Evolutionary conservation across 2,329 filamentous ascomycete species (phyloP).

Genomic region (Paraconiothyrium sp.): DNA sequence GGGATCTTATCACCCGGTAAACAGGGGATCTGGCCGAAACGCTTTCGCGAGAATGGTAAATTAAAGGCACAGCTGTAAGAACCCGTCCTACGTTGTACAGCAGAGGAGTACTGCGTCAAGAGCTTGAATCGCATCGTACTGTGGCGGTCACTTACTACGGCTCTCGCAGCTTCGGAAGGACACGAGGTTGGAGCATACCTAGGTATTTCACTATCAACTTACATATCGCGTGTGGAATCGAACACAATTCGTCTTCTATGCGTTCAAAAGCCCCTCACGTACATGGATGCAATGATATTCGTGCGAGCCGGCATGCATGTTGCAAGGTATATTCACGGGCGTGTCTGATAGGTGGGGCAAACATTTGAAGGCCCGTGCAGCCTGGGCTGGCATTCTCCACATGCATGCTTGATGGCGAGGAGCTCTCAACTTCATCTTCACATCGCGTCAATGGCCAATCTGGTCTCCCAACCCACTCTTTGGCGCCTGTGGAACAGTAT

Average conservation of each 20-base stretch:
- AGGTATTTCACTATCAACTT: background rate
- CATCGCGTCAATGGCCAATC: background rate
- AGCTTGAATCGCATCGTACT: background rate
- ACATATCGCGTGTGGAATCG: background rate
- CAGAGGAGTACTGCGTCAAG: background rate
- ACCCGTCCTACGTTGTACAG: background rate
- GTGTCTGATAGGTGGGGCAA: background rate
- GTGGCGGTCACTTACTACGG: background rate
- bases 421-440: constrained; percentile 3
- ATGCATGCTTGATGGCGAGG: background rate
- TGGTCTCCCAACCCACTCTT: background rate
- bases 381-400: no score
- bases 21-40: constrained; percentile 43
- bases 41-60: constrained; percentile 33
- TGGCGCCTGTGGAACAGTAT: constrained; percentile 1
- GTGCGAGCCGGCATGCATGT: background rate
- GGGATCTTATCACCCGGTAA: constrained; percentile 44
- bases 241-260: background rate
- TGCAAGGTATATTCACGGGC: background rate
- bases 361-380: background rate
- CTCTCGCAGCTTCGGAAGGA: background rate
- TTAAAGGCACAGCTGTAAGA: constrained; percentile 36
- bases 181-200: background rate
- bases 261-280: background rate
- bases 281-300: background rate